Conservation (phyloP, 768 basidiomycete genomes). For the Coprinopsis sp. region DNA sequence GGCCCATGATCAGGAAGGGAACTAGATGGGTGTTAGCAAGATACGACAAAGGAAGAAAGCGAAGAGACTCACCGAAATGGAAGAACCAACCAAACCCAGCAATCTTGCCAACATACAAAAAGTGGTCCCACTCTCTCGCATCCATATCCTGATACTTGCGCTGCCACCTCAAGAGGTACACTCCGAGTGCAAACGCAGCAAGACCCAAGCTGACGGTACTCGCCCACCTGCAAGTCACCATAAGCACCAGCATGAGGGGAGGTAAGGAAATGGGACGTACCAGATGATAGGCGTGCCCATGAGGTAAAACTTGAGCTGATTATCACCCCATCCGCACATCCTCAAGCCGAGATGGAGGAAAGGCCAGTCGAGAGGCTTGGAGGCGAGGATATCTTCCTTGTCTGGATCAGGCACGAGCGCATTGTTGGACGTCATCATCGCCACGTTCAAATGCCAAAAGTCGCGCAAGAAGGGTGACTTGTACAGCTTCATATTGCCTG, state of each 20-base stretch:
- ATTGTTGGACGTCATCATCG: constrained; percentile 99
- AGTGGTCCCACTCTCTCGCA: constrained; percentile 90
- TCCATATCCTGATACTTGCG: constrained; percentile 91
- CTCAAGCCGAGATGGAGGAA: constrained; percentile 83
- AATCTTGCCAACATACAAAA: constrained; percentile 87
- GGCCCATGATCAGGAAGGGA: constrained; percentile 97
- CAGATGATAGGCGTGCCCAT: constrained; percentile 89
- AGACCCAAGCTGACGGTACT: constrained; percentile 61
- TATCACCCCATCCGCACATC: constrained; percentile 96
- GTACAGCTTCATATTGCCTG: constrained; percentile 80
- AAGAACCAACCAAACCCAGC: constrained; percentile 89
- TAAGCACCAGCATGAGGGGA: neutral
- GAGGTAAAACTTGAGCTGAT: constrained; percentile 87
- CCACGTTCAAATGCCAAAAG: constrained; percentile 98
- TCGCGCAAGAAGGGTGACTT: constrained; percentile 90
- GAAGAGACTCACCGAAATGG: constrained; percentile 67
- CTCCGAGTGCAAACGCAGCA: constrained; percentile 45
- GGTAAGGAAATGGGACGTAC: constrained; percentile 23
- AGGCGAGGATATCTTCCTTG: constrained; percentile 97
- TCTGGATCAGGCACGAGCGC: constrained; percentile 96
- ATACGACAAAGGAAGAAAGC: neutral
- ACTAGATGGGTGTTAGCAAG: constrained; percentile 38
- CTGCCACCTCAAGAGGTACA: constrained; percentile 80
- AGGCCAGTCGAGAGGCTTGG: constrained; percentile 91
- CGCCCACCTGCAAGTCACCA: constrained; percentile 79